phyloP scores from a whole-genome alignment of 768 basidiomycete genomes.

The Lactarius indigo region DNA sequence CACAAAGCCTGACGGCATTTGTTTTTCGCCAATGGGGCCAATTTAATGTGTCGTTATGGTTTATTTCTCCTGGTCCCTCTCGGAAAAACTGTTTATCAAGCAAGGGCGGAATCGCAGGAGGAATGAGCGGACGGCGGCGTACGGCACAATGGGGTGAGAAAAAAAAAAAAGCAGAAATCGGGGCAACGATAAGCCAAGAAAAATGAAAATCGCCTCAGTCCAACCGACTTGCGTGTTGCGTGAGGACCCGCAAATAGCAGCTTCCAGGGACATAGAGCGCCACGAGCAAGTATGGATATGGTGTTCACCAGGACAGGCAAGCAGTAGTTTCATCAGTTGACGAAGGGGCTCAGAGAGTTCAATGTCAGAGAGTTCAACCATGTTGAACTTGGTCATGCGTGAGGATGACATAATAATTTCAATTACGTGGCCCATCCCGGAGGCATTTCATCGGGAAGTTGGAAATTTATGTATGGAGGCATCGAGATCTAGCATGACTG shows the following conservation, averaged over 20 bases:
- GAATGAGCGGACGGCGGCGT: not conserved
- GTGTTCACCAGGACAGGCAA: not conserved
- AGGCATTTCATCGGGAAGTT: slow-evolving; percentile 12
- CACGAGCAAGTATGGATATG: not conserved
- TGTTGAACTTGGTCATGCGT: not conserved
- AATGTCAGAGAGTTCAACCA: not conserved
- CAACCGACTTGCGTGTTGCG: not conserved
- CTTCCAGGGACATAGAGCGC: not conserved
- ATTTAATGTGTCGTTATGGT: not conserved
- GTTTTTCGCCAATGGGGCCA: not conserved
- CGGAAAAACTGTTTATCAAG: not conserved
- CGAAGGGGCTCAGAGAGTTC: not conserved
- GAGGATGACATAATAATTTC: slow-evolving; percentile 12
- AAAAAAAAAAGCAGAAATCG: not conserved
- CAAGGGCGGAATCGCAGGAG: not conserved
- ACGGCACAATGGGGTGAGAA: slow-evolving; percentile 4
- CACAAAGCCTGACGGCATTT: slow-evolving; percentile 7
- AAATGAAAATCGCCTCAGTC: not conserved
- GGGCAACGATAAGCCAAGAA: not conserved
- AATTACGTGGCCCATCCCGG: slow-evolving; percentile 9
- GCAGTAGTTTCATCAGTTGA: not conserved
- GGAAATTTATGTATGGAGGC: not conserved
- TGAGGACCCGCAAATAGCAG: not conserved
- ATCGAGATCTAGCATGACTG: slow-evolving; percentile 1
- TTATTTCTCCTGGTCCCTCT: slow-evolving; percentile 12